These are phyloP conservation scores for Gigaspora rosea DNA, from an alignment of 192 early-diverging fungal species.

Conservation along the genomic window DNA sequence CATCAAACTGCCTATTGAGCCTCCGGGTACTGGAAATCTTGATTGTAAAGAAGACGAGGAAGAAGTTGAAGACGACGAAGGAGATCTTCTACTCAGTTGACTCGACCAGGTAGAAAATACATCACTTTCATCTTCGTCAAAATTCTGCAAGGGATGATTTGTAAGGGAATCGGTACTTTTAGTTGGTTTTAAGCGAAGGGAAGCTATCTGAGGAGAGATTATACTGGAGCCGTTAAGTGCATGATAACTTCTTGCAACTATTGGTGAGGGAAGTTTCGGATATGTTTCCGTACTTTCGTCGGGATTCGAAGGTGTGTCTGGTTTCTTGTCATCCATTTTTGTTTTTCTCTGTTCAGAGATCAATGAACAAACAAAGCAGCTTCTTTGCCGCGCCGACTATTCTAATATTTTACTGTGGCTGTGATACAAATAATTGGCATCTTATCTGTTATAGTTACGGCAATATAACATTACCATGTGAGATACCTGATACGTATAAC, in stretches of 20 bases:
- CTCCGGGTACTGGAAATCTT: constrained; percentile 6
- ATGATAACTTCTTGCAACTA: not conserved
- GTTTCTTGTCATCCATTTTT: no score
- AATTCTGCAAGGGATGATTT: constrained; percentile 10
- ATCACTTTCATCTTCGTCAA: constrained; percentile 25
- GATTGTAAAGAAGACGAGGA: constrained; percentile 8
- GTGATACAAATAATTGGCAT: no score
- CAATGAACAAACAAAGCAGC: no score
- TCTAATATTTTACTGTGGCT: no score
- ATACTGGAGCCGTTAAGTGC: not conserved
- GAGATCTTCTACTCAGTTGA: not conserved
- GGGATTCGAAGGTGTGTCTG: no score
- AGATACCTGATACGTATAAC: no score
- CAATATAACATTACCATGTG: no score
- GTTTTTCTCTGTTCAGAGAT: no score
- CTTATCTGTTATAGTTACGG: no score
- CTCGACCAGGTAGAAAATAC: not conserved
- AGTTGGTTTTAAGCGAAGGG: constrained; percentile 7
- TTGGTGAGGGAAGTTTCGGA: not conserved
- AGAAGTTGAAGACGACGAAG: not conserved
- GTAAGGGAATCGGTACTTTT: constrained; percentile 15
- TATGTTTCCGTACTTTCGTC: no score
- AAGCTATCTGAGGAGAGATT: not conserved
- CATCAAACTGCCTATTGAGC: constrained; percentile 16
- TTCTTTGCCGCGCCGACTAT: no score